Evolutionary conservation across 2,329 filamentous ascomycete genomes (phyloP).

Genomic region (Shiraia sp.): DNA sequence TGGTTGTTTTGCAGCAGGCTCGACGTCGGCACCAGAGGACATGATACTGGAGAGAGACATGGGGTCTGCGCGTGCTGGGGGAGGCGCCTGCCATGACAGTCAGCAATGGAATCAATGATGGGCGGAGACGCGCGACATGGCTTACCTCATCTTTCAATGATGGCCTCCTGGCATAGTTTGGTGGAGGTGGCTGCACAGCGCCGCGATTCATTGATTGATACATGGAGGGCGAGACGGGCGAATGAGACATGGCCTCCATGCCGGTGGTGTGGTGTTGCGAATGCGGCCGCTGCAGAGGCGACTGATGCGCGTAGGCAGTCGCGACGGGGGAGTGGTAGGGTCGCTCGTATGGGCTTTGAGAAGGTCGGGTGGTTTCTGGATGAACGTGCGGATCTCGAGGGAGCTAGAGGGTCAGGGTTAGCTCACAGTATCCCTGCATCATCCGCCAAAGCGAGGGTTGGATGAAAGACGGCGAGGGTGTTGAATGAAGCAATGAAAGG

Average conservation of each 20-base stretch:
- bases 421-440: constrained; percentile 19
- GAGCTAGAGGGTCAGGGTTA: constrained; percentile 29
- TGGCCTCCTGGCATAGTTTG: constrained; percentile 32
- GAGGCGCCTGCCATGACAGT: constrained; percentile 54
- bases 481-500: no score
- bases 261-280: constrained; percentile 37
- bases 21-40: constrained; percentile 76
- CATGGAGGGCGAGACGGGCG: constrained; percentile 43
- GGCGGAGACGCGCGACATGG: constrained; percentile 4
- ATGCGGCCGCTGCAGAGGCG: constrained; percentile 43
- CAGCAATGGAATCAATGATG: constrained; percentile 16
- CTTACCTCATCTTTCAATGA: constrained; percentile 44
- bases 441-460: no score
- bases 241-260: constrained; percentile 44
- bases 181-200: constrained; percentile 41
- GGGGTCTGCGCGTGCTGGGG: constrained; percentile 79
- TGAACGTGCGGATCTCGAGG: constrained; percentile 41
- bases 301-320: constrained; percentile 38
- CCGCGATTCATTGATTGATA: constrained; percentile 39
- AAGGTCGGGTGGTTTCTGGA: constrained; percentile 36
- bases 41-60: constrained; percentile 98
- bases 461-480: no score
- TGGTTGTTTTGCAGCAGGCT: constrained; percentile 60
- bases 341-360: constrained; percentile 42
- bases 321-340: constrained; percentile 45